These are phyloP conservation scores for Mycena floridula DNA, from an alignment of 768 basidiomycete species.

Conservation along the genomic window DNA sequence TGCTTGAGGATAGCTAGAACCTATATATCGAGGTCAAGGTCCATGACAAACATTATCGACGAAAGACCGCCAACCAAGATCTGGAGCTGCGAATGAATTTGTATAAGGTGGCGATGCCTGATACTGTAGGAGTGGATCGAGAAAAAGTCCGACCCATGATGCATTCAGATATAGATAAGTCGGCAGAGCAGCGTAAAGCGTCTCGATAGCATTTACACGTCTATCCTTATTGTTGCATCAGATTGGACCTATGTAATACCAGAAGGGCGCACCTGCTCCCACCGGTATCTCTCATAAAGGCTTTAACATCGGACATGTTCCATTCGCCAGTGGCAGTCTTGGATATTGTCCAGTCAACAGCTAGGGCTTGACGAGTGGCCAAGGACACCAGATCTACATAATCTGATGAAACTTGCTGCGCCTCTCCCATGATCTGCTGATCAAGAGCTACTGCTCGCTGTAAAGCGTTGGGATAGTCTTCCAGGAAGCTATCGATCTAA, in stretches of 20 bases:
- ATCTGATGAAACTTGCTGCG: conserved; percentile 5
- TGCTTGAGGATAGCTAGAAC: neutral
- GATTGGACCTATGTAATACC: neutral
- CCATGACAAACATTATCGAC: too few species aligned
- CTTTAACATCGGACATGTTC: conserved; percentile 9
- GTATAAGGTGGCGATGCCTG: conserved; percentile 10
- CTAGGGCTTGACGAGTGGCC: conserved; percentile 9
- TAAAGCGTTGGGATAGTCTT: conserved; percentile 3
- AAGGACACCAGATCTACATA: conserved; percentile 12
- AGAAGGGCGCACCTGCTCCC: conserved; percentile 5
- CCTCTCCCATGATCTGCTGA: conserved; percentile 7
- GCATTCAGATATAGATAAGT: conserved; percentile 10
- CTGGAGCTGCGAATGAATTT: conserved; percentile 9
- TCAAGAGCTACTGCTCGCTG: conserved; percentile 8
- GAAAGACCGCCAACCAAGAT: conserved; percentile 14
- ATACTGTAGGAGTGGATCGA: conserved; percentile 15
- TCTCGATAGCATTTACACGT: conserved; percentile 10
- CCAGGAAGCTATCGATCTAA: conserved; percentile 6
- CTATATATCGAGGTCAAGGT: too few species aligned
- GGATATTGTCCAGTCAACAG: conserved; percentile 11
- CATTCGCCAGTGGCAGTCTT: conserved; percentile 1
- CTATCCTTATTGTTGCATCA: too few species aligned
- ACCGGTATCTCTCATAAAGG: conserved; percentile 12
- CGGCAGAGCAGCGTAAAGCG: conserved; percentile 11
- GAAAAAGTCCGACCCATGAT: conserved; percentile 4